Evolutionary conservation across 352 stramenopile species (phyloP).

Genomic region (Pythium aquatile): DNA sequence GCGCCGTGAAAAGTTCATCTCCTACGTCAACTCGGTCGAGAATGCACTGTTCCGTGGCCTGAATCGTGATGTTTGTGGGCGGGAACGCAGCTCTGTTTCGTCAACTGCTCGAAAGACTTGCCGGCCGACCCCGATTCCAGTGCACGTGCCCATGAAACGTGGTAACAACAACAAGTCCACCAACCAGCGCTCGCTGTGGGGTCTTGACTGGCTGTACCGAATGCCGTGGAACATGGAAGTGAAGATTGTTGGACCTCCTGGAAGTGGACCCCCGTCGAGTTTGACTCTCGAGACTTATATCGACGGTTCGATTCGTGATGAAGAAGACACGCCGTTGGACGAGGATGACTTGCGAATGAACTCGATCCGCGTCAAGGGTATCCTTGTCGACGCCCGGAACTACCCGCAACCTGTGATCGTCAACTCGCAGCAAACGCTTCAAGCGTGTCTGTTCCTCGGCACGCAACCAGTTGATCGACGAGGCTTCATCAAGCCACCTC

Average conservation of each 20-base stretch:
- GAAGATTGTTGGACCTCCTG: conserved; percentile 85
- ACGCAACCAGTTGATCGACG: conserved; percentile 83
- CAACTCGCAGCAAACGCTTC: conserved; percentile 85
- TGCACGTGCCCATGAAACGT: conserved; percentile 83
- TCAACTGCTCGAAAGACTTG: conserved; percentile 43
- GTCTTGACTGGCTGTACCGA: conserved; percentile 86
- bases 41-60: conserved; percentile 79
- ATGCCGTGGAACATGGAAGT: conserved; percentile 93
- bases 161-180: conserved; percentile 61
- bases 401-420: conserved; percentile 85
- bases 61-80: conserved; percentile 72
- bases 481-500: conserved; percentile 84
- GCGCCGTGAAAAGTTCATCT: conserved; percentile 82
- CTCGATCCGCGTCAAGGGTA: conserved; percentile 85
- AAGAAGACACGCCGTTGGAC: conserved; percentile 62
- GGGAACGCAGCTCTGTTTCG: conserved; percentile 43
- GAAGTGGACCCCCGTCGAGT: conserved; percentile 80
- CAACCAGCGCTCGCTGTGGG: conserved; percentile 73
- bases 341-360: conserved; percentile 85
- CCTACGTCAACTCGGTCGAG: conserved; percentile 83
- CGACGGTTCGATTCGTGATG: conserved; percentile 71
- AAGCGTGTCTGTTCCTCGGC: conserved; percentile 83
- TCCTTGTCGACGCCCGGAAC: conserved; percentile 86
- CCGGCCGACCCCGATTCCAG: conserved; percentile 74
- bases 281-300: conserved; percentile 89